A percentile compares a stretch with the other conserved stretches of the same genome.
Evolutionary conservation across 805 yeast genomes (phyloP).

Genomic region (Myxozyma monticola): DNA sequence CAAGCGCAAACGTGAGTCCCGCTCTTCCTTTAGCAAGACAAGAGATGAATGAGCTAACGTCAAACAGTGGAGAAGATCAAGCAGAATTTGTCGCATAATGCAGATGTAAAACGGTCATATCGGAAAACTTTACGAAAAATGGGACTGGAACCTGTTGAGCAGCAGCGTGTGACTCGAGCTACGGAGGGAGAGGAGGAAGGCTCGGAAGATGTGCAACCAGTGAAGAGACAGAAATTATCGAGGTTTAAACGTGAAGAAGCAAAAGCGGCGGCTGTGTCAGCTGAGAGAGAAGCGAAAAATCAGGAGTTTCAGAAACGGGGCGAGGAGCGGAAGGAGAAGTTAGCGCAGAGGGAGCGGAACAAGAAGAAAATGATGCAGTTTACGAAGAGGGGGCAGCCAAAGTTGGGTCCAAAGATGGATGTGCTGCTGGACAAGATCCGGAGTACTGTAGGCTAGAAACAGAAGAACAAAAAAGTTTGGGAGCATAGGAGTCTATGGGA

Average conservation of each 20-base stretch:
- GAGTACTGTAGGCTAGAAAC: no score
- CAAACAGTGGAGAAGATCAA: conserved; percentile 24
- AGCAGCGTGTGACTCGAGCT: background rate
- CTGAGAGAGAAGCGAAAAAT: conserved; percentile 10
- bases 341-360: conserved; percentile 11
- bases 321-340: conserved; percentile 9
- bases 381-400: conserved; percentile 26
- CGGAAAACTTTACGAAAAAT: conserved; percentile 17
- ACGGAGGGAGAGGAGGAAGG: background rate
- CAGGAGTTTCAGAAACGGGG: conserved; percentile 6
- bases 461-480: no score
- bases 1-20: conserved; percentile 23
- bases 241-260: conserved; percentile 20
- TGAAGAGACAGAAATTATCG: conserved; percentile 8
- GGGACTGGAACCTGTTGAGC: no score
- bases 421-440: conserved; percentile 23
- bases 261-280: conserved; percentile 9
- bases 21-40: background rate
- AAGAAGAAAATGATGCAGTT: conserved; percentile 22
- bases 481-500: no score
- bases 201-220: background rate
- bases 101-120: conserved; percentile 24
- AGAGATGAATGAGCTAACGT: background rate
- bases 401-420: conserved; percentile 24
- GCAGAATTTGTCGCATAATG: conserved; percentile 19